These are phyloP conservation scores for Knoxdaviesia capensis DNA, from an alignment of 2,329 filamentous ascomycete species.

Conservation along the genomic window DNA sequence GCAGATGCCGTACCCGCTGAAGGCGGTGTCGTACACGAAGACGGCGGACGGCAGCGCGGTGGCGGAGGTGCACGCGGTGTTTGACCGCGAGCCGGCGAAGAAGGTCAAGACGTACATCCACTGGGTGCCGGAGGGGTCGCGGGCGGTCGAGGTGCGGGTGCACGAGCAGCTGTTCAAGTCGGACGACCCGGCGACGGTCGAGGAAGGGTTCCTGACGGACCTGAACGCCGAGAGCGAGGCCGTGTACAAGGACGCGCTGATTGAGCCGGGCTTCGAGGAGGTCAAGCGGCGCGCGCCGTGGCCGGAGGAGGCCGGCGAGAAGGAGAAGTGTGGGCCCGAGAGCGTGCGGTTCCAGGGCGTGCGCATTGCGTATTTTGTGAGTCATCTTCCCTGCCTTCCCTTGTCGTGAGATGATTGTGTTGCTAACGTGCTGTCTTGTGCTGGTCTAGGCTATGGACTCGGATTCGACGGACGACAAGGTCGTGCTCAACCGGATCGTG, in stretches of 20 bases:
- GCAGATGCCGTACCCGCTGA: constrained; percentile 51
- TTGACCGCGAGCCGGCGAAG: constrained; percentile 45
- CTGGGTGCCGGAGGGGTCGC: constrained; percentile 57
- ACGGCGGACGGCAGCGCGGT: constrained; percentile 44
- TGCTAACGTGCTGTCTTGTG: not conserved
- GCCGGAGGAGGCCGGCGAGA: constrained; percentile 60
- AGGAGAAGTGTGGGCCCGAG: constrained; percentile 39
- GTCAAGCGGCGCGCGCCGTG: constrained; percentile 55
- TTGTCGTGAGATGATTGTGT: not conserved
- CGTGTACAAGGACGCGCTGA: constrained; percentile 55
- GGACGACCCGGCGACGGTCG: constrained; percentile 57
- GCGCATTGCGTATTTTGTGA: constrained; percentile 66
- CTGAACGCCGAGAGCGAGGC: constrained; percentile 71
- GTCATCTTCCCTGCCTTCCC: constrained; percentile 8
- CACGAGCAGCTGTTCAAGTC: constrained; percentile 76
- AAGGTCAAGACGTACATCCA: constrained; percentile 73
- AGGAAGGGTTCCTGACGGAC: constrained; percentile 65
- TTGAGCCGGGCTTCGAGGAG: constrained; percentile 70
- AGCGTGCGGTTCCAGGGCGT: constrained; percentile 80
- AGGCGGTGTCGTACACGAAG: constrained; percentile 48
- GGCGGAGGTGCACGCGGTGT: constrained; percentile 39
- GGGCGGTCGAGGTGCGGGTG: constrained; percentile 54
- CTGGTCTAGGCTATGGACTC: constrained; percentile 43
- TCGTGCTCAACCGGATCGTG: constrained; percentile 82
- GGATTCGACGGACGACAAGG: constrained; percentile 58